Evolutionary conservation across 2,329 filamentous ascomycete genomes (phyloP), one percentile per base, ranked within the genome.

Genomic region (Bertia moriformis): DNA sequence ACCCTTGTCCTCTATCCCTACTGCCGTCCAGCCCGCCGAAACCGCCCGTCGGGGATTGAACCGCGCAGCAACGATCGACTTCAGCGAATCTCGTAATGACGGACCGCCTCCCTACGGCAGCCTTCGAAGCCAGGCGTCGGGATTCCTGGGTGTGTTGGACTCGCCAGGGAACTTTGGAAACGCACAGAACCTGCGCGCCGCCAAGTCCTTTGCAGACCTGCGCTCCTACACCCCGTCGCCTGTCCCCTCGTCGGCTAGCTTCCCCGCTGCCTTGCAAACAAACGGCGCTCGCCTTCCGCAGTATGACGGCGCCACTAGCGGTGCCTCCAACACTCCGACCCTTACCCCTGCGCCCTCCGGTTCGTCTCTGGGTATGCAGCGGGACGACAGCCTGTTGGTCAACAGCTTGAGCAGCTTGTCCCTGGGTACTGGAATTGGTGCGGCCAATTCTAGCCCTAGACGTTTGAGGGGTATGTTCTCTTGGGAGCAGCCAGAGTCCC

Each of bases 51-150:
- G 89, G 43, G 83, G 81, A 3, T 66, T 98, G 24, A 94, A 87
- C 62, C 81, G 91, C 45, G 88, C 91, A 14, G 91, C 91, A n/a
- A 96, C 91, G 2, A 94, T 93, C 47, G 91, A 96, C 58, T 96
- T 96, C 58, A 87, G 84, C 46, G 82, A 87, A 45, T 76, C 83
- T 39, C 73, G 83, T 13, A 35, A 35, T 15, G 40, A 82, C 81
- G 44, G 79, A 82, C 15, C 65, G 63, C 20, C 78, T 78, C 15
- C 83, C 17, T 78, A 89, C 45, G 85, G 89, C 48, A 79, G 81
- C 19, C 84, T 83, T 19, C 87, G 88, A n/a, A 67, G 96, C 27
- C 83, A 88, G 53, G 77, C 91, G 42, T 78, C 88, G n/a, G 85
- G 85, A 47, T 88, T 85, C 52, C 84, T 73, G 14, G 75, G 78